Evolutionary conservation across 345 rosid genomes (phyloP).

Genomic region (Passiflora organensis): DNA sequence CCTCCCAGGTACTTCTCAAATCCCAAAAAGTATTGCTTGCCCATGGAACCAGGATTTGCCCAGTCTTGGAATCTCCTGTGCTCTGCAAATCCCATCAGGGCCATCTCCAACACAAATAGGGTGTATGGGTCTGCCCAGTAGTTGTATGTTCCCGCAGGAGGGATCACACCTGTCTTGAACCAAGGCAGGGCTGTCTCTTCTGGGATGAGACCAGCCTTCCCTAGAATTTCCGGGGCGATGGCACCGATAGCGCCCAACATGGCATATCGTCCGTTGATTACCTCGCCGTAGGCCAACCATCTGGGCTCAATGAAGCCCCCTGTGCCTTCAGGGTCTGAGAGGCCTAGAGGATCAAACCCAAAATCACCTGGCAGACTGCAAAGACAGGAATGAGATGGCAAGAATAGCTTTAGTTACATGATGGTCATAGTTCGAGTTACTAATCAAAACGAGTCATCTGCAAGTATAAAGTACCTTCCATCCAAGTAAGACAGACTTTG

Average conservation of each 20-base stretch:
- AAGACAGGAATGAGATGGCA: not conserved
- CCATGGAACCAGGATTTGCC: constrained; percentile 85
- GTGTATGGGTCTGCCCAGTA: constrained; percentile 98
- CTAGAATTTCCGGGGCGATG: constrained; percentile 88
- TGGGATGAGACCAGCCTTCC: constrained; percentile 77
- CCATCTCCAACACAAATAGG: constrained; percentile 86
- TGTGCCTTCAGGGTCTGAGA: constrained; percentile 94
- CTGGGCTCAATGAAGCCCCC: constrained; percentile 95
- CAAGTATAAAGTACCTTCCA: constrained; percentile 65
- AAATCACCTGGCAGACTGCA: constrained; percentile 87
- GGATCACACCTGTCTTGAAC: constrained; percentile 95
- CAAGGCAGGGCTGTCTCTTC: constrained; percentile 87
- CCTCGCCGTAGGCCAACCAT: constrained; percentile 94
- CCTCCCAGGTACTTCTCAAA: constrained; percentile 75
- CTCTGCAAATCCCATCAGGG: constrained; percentile 94
- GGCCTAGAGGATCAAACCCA: constrained; percentile 94
- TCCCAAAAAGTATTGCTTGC: constrained; percentile 87
- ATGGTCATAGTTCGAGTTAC: no score
- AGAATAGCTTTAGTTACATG: no score
- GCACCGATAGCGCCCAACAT: constrained; percentile 85
- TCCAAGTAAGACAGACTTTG: constrained; percentile 92
- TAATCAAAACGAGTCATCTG: no score
- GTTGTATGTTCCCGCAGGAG: constrained; percentile 87
- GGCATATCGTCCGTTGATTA: constrained; percentile 78
- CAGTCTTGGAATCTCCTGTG: constrained; percentile 96